Conservation (phyloP, 352 stramenopile genomes). For the Thraustochytrium aureum region DNA sequence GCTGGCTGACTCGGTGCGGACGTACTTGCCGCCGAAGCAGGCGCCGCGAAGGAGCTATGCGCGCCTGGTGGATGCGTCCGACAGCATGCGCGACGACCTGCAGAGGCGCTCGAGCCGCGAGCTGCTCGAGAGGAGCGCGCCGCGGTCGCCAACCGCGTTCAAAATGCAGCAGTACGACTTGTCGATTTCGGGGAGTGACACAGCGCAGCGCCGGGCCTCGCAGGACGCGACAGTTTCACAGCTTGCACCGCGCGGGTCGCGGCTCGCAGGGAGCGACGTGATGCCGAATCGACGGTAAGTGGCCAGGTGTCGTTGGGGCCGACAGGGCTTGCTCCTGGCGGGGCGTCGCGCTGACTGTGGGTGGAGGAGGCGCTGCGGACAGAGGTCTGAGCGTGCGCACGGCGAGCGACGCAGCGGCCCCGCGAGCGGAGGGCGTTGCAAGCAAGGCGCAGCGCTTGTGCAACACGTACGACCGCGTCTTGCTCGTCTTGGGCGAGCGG, state of each 20-base stretch:
- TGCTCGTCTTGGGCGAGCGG: conserved; percentile 10
- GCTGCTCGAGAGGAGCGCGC: not conserved
- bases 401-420: too few species aligned
- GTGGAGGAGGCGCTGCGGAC: too few species aligned
- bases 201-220: not conserved
- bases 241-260: too few species aligned
- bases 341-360: too few species aligned
- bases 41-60: not conserved
- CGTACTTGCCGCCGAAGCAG: not conserved
- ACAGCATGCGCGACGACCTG: not conserved
- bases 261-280: too few species aligned
- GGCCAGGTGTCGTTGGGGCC: not conserved
- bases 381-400: too few species aligned
- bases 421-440: too few species aligned
- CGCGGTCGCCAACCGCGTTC: not conserved
- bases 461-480: conserved; percentile 33
- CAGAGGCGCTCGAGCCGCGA: not conserved
- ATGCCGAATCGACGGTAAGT: not conserved
- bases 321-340: too few species aligned
- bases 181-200: not conserved
- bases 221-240: not conserved
- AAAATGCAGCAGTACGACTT: not conserved
- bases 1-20: too few species aligned
- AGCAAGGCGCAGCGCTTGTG: not conserved
- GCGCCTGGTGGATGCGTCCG: too few species aligned